Conservation (phyloP, 371 early-diverging fungal species). For the Paraphysoderma sedebokerense region DNA sequence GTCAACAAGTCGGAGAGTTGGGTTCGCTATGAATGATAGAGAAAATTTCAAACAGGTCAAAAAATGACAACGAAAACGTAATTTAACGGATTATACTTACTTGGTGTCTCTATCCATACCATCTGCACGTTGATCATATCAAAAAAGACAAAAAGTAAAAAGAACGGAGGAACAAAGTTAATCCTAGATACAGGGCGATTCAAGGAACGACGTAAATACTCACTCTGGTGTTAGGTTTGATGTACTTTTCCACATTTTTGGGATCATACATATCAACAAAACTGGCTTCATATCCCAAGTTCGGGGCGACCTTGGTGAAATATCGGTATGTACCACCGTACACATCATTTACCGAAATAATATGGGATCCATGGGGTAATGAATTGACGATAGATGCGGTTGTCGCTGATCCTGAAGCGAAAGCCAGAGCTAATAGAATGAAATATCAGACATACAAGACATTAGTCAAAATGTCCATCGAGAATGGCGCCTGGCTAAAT, state of each 20-base stretch:
- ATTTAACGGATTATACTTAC: too few relatives aligned
- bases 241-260: conserved; percentile 35
- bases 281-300: conserved; percentile 46
- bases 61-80: not conserved
- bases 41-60: not conserved
- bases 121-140: conserved; percentile 57
- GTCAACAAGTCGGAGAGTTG: conserved; percentile 84
- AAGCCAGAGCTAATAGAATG: conserved; percentile 43
- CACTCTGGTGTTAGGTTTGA: conserved; percentile 50
- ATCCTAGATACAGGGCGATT: too few relatives aligned
- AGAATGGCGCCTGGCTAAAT: too few relatives aligned
- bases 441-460: too few relatives aligned
- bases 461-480: too few relatives aligned
- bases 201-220: not conserved
- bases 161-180: too few relatives aligned
- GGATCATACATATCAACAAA: conserved; percentile 80
- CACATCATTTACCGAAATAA: conserved; percentile 86
- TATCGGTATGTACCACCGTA: conserved; percentile 96
- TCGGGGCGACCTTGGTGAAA: conserved; percentile 80
- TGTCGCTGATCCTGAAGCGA: conserved; percentile 82
- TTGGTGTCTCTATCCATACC: conserved; percentile 92
- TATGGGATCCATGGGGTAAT: conserved; percentile 56
- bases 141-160: not conserved
- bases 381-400: conserved; percentile 73
- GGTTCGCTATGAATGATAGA: conserved; percentile 44